These are phyloP conservation scores for Mortierella polycephala DNA, from an alignment of 371 early-diverging fungal species.

Conservation along the genomic window DNA sequence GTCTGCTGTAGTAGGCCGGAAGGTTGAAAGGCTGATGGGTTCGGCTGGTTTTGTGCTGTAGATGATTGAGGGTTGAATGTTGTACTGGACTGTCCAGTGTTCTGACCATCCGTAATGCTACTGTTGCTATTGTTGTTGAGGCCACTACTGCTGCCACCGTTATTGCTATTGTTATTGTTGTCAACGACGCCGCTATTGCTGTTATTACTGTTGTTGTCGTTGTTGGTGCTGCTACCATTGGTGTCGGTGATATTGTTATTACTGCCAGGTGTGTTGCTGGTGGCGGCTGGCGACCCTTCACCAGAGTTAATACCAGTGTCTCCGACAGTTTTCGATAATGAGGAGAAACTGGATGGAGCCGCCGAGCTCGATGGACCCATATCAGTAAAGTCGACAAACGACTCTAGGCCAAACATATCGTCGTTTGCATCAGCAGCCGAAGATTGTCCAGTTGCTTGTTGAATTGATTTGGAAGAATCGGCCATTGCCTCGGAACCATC, in stretches of 20 bases:
- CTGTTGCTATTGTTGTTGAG: conserved; percentile 4
- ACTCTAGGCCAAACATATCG: conserved; percentile 47
- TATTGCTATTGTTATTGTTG: conserved; percentile 16
- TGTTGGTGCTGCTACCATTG: conserved; percentile 13
- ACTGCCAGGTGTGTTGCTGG: conserved; percentile 6
- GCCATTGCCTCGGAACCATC: conserved; percentile 7
- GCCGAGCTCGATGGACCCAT: conserved; percentile 25
- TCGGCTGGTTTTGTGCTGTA: conserved; percentile 1
- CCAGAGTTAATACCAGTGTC: background rate
- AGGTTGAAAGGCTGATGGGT: conserved; percentile 6
- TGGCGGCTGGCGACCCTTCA: conserved; percentile 6
- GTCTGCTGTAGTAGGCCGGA: conserved; percentile 11
- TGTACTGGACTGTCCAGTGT: conserved; percentile 6
- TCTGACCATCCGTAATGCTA: conserved; percentile 11
- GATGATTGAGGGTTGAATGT: conserved; percentile 19
- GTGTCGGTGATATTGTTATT: conserved; percentile 5
- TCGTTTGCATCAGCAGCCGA: conserved; percentile 24
- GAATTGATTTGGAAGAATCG: conserved; percentile 15
- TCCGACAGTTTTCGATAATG: conserved; percentile 21
- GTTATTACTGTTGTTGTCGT: conserved; percentile 2
- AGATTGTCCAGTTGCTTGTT: conserved; percentile 8
- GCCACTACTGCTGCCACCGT: background rate
- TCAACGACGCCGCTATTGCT: background rate
- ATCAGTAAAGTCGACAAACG: conserved; percentile 47
- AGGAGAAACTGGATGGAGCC: conserved; percentile 1